Evolutionary conservation across 257 asterid genomes (phyloP), one percentile per base, ranked within the genome.

Genomic region (Euphrasia confusa): DNA sequence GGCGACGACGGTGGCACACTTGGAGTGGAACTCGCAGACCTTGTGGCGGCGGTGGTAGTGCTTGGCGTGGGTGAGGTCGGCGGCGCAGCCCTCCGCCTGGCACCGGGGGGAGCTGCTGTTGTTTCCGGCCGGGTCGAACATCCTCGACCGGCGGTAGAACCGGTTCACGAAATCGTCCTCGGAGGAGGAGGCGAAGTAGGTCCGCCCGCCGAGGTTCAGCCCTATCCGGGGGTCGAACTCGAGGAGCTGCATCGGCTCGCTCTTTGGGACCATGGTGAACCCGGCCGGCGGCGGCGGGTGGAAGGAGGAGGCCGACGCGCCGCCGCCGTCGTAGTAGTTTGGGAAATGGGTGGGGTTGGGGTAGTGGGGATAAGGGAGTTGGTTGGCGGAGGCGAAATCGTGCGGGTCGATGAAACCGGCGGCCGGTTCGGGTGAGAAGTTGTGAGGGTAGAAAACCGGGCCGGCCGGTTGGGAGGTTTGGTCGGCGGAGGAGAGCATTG

Each of bases 41-140:
- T 89, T 93, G 74, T 93, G 99, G 53, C 99, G 89, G 66, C 99
- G 87, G 80, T 93, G 99, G 84, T 93, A 93, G 83, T 89, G 99
- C 71, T 93, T 93, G 30, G 96, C 87, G 71, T 87, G 89, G 45
- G 83, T 81, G 52, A 89, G 79, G 81, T 89, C 97, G 10, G 97
- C 97, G 72, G 79, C 79, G 69, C 99, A 93, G 0, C 97, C 97
- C 40, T 93, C 99, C 10, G 97, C 99, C 26, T 89, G 99, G 72
- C 99, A 93, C 63, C 92, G 64, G 0, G 99, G 95, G 5, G 89
- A 65, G 82, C 5, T 28, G 5, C 5, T 30, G 33, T 87, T 87
- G 0, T 3, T 5, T 4, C 5, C 5, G 33, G 4, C 33, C 33
- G 88, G 79, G 3, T 89, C 99, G 5, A 81, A 76, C 17, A 72